A percentile compares a stretch with the other conserved stretches of the same genome.
Conservation (phyloP, 805 yeast species). For the Kazachstania taianensis region DNA sequence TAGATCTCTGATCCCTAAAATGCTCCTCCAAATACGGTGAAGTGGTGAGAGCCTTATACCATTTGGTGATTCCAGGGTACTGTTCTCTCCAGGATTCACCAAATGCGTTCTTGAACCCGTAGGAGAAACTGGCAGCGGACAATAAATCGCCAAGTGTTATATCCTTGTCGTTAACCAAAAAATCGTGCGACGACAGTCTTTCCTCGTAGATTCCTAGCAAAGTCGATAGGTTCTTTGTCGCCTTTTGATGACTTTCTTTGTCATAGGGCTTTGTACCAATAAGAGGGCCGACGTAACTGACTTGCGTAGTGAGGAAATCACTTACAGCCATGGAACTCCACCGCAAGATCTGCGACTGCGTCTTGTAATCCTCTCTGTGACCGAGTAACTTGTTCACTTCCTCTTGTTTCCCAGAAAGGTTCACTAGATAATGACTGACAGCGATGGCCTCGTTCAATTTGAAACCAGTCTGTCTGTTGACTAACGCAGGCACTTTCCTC, state of each 20-base stretch:
- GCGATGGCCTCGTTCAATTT: constrained; percentile 2
- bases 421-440: constrained; percentile 38
- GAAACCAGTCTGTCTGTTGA: constrained; percentile 26
- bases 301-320: constrained; percentile 45
- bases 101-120: constrained; percentile 38
- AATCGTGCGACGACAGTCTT: constrained; percentile 50
- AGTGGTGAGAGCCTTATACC: constrained; percentile 3
- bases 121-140: constrained; percentile 8
- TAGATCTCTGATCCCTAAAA: constrained; percentile 4
- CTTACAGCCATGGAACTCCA: constrained; percentile 69
- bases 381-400: constrained; percentile 44
- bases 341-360: constrained; percentile 43
- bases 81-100: constrained; percentile 52
- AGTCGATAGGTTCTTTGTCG: constrained; percentile 30
- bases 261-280: constrained; percentile 60
- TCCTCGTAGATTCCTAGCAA: constrained; percentile 40
- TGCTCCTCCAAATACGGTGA: constrained; percentile 2
- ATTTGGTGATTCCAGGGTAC: constrained; percentile 41
- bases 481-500: constrained; percentile 52
- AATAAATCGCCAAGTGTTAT: constrained; percentile 29
- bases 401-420: constrained; percentile 28
- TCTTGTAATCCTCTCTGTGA: constrained; percentile 21
- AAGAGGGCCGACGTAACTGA: constrained; percentile 45
- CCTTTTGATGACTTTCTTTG: constrained; percentile 49
- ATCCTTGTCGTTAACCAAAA: constrained; percentile 52